A percentile compares a stretch with the other conserved stretches of the same genome.
phyloP scores from a whole-genome alignment of 169 alveolate genomes.

The Perkinsus marinus region DNA sequence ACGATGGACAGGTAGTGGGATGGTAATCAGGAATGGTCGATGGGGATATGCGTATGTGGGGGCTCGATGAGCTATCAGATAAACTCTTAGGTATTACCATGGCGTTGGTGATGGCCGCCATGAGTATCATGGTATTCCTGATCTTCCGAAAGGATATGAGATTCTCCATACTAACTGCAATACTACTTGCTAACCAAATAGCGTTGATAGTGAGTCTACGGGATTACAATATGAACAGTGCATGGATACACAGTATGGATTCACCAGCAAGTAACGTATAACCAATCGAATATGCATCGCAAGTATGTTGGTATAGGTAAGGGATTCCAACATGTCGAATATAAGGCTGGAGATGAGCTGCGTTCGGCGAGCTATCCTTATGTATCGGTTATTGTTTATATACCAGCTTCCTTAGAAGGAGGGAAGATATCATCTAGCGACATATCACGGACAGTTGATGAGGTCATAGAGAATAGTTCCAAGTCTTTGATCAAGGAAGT shows the following conservation, averaged over 20 bases:
- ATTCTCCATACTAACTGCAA: neutral
- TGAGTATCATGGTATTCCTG: neutral
- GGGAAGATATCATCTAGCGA: neutral
- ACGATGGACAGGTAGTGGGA: neutral
- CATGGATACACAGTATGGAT: neutral
- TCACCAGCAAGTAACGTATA: neutral
- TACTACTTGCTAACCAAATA: neutral
- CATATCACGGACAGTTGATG: neutral
- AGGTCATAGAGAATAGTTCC: neutral
- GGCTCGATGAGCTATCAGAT: too few relatives aligned
- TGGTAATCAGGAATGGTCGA: neutral
- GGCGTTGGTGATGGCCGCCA: neutral
- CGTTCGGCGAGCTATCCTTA: neutral
- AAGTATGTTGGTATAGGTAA: neutral
- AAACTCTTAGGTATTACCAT: neutral
- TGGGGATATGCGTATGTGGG: too few relatives aligned
- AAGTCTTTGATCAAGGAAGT: neutral
- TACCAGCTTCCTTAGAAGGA: neutral
- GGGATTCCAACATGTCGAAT: neutral
- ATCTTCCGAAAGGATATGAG: neutral
- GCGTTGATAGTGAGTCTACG: neutral
- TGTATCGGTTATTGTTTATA: neutral
- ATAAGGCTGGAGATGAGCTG: neutral
- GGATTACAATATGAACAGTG: neutral
- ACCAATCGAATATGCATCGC: too few relatives aligned